Percentiles rank a stretch among this genome's conserved stretches.
These are phyloP conservation scores for Clitopilus passeckerianus DNA, from an alignment of 768 basidiomycete genomes.

Conservation along the genomic window DNA sequence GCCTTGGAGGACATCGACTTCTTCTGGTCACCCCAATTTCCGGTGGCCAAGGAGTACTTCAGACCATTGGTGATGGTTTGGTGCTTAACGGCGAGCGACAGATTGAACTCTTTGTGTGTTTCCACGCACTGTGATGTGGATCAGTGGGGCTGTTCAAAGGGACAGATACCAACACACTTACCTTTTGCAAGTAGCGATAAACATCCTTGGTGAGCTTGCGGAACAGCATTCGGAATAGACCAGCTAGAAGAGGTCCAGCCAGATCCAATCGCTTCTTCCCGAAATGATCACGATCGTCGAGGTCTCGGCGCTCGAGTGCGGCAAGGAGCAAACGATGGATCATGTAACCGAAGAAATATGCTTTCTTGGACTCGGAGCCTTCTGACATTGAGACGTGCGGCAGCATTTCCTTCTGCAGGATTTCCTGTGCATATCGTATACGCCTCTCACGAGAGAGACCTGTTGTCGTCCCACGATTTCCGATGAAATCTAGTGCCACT, in stretches of 20 bases:
- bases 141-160: not conserved
- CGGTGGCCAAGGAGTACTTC: conserved; percentile 96
- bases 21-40: conserved; percentile 99
- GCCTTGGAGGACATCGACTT: conserved; percentile 98
- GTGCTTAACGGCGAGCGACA: conserved; percentile 89
- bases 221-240: conserved; percentile 96
- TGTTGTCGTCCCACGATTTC: conserved; percentile 93
- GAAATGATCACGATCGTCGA: conserved; percentile 99
- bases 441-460: conserved; percentile 89
- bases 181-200: conserved; percentile 96
- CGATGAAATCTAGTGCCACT: conserved; percentile 96
- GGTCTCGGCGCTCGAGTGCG: conserved; percentile 87
- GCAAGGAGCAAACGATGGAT: conserved; percentile 93
- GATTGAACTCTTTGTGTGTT: conserved; percentile 90
- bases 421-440: conserved; percentile 95
- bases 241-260: conserved; percentile 94
- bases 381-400: conserved; percentile 96
- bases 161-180: conserved; percentile 22
- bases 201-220: conserved; percentile 96
- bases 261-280: conserved; percentile 97
- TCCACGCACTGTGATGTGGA: conserved; percentile 78
- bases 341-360: conserved; percentile 99
- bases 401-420: conserved; percentile 97
- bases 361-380: conserved; percentile 96
- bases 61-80: conserved; percentile 98